Evolutionary conservation across 495 filamentous ascomycete genomes (phyloP).

Genomic region (Acidomyces sp.): DNA sequence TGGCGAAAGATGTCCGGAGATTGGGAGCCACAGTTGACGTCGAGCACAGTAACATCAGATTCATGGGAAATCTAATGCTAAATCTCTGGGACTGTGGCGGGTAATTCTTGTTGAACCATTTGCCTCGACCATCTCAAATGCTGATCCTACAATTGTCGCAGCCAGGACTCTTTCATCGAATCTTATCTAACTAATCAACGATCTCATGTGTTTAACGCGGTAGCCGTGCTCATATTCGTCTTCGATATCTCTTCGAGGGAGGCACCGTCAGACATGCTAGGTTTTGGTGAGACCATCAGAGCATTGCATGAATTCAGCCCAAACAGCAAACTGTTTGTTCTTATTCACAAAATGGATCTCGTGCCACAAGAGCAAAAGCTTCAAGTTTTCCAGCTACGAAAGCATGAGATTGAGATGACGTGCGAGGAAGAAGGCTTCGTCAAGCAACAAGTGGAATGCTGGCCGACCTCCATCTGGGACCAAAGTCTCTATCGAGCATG

Average conservation of each 20-base stretch:
- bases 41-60: slow-evolving; percentile 93
- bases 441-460: slow-evolving; percentile 42
- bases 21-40: slow-evolving; percentile 97
- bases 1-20: slow-evolving; percentile 87
- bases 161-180: slow-evolving; percentile 97
- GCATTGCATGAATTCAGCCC: slow-evolving; percentile 77
- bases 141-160: slow-evolving; percentile 24
- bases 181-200: slow-evolving; percentile 91
- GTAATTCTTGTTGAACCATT: too few species aligned
- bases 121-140: slow-evolving; percentile 4
- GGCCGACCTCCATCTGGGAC: slow-evolving; percentile 95
- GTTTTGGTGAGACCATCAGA: slow-evolving; percentile 72
- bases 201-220: slow-evolving; percentile 87
- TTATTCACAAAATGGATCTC: slow-evolving; percentile 99
- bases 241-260: slow-evolving; percentile 96
- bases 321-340: slow-evolving; percentile 71
- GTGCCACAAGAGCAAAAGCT: slow-evolving; percentile 44
- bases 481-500: slow-evolving; percentile 96
- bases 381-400: slow-evolving; percentile 67
- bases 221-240: slow-evolving; percentile 96
- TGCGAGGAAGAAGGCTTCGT: slow-evolving; percentile 48
- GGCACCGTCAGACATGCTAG: slow-evolving; percentile 77
- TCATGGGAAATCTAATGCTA: slow-evolving; percentile 89
- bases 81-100: slow-evolving; percentile 98
- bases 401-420: slow-evolving; percentile 56